phyloP scores from a whole-genome alignment of 2,329 filamentous ascomycete species.

The Aspergillus aculeatus region DNA sequence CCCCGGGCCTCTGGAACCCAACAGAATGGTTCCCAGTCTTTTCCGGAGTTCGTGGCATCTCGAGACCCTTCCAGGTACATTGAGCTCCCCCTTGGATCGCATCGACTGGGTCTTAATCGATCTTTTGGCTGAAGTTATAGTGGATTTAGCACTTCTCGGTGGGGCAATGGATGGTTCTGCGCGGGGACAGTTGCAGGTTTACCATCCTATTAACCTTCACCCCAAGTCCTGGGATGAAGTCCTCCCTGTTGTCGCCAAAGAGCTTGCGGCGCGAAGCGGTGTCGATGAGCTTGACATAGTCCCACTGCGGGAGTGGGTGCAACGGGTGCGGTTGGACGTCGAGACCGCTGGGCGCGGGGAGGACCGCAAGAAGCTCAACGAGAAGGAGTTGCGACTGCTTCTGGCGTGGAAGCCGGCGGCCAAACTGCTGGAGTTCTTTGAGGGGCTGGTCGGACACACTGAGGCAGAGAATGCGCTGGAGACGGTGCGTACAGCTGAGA shows the following conservation, averaged over 20 bases:
- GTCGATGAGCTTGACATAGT: constrained; percentile 1
- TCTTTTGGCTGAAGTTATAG: constrained; percentile 37
- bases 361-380: neutral
- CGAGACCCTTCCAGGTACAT: constrained; percentile 36
- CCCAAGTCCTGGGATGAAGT: constrained; percentile 14
- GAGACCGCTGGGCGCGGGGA: constrained; percentile 3
- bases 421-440: constrained; percentile 33
- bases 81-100: constrained; percentile 32
- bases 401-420: constrained; percentile 28
- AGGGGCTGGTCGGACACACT: constrained; percentile 12
- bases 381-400: constrained; percentile 10
- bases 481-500: constrained; percentile 11
- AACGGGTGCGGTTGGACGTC: constrained; percentile 12
- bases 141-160: neutral
- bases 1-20: constrained; percentile 39
- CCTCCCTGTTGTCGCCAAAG: neutral
- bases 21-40: constrained; percentile 46
- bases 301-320: constrained; percentile 17
- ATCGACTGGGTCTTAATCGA: constrained; percentile 51
- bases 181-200: constrained; percentile 4
- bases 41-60: constrained; percentile 41
- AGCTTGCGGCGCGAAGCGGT: neutral
- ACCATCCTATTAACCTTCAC: constrained; percentile 21
- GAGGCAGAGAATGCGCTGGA: constrained; percentile 18
- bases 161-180: neutral